Conservation (phyloP, 2,329 filamentous ascomycete species). For the Cercospora sp. region DNA sequence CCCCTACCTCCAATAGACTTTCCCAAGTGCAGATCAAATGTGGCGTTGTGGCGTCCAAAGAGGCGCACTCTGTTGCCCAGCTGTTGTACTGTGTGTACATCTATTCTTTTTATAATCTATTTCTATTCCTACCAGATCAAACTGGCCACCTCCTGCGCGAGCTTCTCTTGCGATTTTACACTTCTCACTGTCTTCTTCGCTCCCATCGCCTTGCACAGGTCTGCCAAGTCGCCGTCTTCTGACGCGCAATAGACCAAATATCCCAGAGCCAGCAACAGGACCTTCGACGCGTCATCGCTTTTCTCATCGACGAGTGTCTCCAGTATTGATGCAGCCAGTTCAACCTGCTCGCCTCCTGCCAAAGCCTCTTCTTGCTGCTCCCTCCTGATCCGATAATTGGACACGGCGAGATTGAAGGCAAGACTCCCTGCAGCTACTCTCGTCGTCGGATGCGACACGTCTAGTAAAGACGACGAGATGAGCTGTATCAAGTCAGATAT, state of each 20-base stretch:
- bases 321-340: slow-evolving; percentile 76
- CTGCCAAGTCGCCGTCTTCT: slow-evolving; percentile 71
- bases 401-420: slow-evolving; percentile 76
- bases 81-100: not conserved
- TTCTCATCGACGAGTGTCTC: slow-evolving; percentile 66
- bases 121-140: slow-evolving; percentile 26
- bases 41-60: not conserved
- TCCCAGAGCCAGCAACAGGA: slow-evolving; percentile 74
- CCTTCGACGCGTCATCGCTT: slow-evolving; percentile 67
- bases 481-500: slow-evolving; percentile 64
- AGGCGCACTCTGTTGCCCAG: not conserved
- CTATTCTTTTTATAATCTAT: slow-evolving; percentile 2
- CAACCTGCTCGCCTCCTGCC: slow-evolving; percentile 71
- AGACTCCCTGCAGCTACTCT: slow-evolving; percentile 80
- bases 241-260: slow-evolving; percentile 72
- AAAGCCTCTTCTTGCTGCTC: slow-evolving; percentile 60
- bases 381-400: slow-evolving; percentile 66
- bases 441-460: slow-evolving; percentile 70
- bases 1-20: slow-evolving; percentile 2
- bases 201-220: slow-evolving; percentile 77
- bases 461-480: slow-evolving; percentile 75
- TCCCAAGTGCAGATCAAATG: not conserved
- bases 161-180: slow-evolving; percentile 39
- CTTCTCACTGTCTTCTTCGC: slow-evolving; percentile 62
- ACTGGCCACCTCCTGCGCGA: slow-evolving; percentile 37